Percentiles rank a stretch among this genome's conserved stretches.
phyloP scores from a whole-genome alignment of 768 basidiomycete species.

The Multifurca ochricompacta region DNA sequence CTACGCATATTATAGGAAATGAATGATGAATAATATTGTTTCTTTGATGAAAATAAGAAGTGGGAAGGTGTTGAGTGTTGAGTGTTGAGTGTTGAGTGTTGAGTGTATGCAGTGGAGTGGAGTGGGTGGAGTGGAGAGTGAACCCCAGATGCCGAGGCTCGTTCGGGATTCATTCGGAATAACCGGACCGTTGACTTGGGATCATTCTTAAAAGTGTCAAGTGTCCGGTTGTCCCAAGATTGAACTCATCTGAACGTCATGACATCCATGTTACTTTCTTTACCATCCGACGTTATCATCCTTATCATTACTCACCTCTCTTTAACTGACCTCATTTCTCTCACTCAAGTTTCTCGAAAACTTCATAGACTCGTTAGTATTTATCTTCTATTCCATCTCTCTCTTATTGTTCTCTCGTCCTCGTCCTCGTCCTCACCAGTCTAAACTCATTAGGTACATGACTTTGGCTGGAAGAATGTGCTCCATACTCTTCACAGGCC shows the following conservation, averaged over 20 bases:
- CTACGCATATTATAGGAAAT: constrained; percentile 55
- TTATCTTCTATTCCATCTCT: background rate
- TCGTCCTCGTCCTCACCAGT: background rate
- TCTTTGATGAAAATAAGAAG: no score
- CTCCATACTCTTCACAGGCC: constrained; percentile 11
- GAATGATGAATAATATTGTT: no score
- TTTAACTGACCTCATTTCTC: constrained; percentile 11
- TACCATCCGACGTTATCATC: constrained; percentile 17
- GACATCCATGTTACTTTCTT: background rate
- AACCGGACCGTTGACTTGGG: background rate
- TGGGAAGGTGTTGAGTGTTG: no score
- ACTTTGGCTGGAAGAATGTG: constrained; percentile 13
- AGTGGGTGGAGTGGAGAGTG: no score
- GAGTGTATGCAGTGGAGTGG: no score
- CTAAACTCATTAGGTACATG: constrained; percentile 10
- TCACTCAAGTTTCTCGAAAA: constrained; percentile 8
- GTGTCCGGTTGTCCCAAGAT: no score
- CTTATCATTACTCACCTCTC: constrained; percentile 17
- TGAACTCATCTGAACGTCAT: background rate
- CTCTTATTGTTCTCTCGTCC: no score
- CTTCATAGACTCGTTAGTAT: constrained; percentile 14
- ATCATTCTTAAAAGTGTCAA: no score
- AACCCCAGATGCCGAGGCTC: no score
- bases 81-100: no score
- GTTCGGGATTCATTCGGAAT: no score